Base-by-base conservation (phyloP, 345 rosid genomes). In the Populus simonii region DNA sequence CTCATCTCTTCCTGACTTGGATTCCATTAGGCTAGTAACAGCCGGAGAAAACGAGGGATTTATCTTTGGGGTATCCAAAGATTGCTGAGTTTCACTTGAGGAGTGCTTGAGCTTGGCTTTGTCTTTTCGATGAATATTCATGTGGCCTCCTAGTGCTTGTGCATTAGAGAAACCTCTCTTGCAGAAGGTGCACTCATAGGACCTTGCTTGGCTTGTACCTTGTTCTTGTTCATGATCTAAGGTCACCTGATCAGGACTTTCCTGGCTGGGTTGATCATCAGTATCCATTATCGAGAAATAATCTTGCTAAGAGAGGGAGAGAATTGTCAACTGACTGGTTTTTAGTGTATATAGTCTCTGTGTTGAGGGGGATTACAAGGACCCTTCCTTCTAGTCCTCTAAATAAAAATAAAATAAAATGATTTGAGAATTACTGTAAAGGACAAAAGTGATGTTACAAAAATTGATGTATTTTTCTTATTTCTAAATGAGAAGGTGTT, bases 51-150 rank as follows among this genome's bases (percentile, higher is more conserved):
- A 72, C 49, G 70, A 59, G 43, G 78, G 57, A 69, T 36, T 23
- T 27, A 55, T 70, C 33, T 23, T 79, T 12, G 81, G 45, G 51
- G 51, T 66, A 25, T 66, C 75, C 8, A 63, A 65, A 39, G 33
- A 23, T 59, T 74, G 85, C 20, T 20, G 78, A 53, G 38, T 2
- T 73, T 84, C 82, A 65, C 63, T 73, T 20, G 90, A 76, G 66
- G 79, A 39, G 66, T 87, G 87, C 76, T 88, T 90, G 81, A 90
- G 88, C 74, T 16, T 68, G 45, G 74, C 67, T 59, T 74, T 79
- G 70, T 74, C 62, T 62, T 74, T 79, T 9, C 82, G 69, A 41
- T 79, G 82, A 47, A 79, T 79, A 51, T 79, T 79, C 82, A 79
- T 79, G 61, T 74, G 82, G 1, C 78, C 82, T 7, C 78, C 82